Evolutionary conservation across 331 rosid species (phyloP).

Genomic region (Dryas integrifolia): DNA sequence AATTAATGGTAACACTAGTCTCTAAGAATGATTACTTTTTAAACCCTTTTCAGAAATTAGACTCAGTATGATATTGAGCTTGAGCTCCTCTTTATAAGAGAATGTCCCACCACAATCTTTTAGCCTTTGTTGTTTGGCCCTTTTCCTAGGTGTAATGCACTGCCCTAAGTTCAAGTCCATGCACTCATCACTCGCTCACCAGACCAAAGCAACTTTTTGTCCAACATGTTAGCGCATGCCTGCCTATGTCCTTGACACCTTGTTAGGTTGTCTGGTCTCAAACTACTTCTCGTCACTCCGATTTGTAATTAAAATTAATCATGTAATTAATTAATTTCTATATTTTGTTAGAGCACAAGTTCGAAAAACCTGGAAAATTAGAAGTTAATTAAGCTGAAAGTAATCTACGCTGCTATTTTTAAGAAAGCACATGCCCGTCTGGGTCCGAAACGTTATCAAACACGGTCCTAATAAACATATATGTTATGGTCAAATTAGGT

Average conservation of each 20-base stretch:
- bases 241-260: background rate
- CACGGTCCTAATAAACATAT: background rate
- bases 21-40: background rate
- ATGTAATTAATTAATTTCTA: background rate
- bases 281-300: background rate
- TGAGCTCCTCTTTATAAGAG: background rate
- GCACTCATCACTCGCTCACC: conserved; percentile 9
- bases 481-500: background rate
- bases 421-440: background rate
- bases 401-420: background rate
- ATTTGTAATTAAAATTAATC: background rate
- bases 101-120: conserved; percentile 32
- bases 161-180: conserved; percentile 23
- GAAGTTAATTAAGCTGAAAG: background rate
- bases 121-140: conserved; percentile 6
- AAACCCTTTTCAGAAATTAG: background rate
- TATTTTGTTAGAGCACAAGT: background rate
- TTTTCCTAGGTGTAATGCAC: conserved; percentile 45
- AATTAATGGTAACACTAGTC: background rate
- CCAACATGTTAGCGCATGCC: conserved; percentile 24
- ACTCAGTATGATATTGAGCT: background rate
- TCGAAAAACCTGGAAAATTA: background rate
- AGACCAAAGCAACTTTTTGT: conserved; percentile 32
- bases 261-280: conserved; percentile 29
- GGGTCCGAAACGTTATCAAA: too few species aligned